phyloP scores from a whole-genome alignment of 2,329 filamentous ascomycete genomes.

The Magnaporthales sp. region DNA sequence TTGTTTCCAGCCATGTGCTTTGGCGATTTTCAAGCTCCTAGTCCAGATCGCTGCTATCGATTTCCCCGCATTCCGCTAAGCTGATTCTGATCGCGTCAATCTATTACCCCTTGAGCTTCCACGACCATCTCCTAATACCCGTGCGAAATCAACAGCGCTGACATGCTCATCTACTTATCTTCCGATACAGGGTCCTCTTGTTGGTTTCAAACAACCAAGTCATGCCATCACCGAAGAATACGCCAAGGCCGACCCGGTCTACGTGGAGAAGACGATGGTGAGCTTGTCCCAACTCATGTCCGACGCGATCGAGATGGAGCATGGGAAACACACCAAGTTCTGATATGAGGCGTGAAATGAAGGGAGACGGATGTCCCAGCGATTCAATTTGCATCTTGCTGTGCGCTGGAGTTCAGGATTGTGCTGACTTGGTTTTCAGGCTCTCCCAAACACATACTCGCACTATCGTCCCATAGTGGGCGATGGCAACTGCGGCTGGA shows the following conservation, averaged over 20 bases:
- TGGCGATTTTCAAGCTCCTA: not conserved
- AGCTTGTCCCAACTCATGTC: slow-evolving; percentile 21
- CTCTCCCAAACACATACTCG: slow-evolving; percentile 74
- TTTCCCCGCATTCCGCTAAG: slow-evolving; percentile 8
- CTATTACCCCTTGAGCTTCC: not conserved
- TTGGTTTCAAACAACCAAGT: slow-evolving; percentile 71
- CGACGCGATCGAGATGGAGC: not conserved
- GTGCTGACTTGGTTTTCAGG: slow-evolving; percentile 34
- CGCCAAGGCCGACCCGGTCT: slow-evolving; percentile 76
- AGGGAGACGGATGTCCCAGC: not conserved
- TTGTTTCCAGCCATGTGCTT: not conserved
- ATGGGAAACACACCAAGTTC: not conserved
- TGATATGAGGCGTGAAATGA: not conserved
- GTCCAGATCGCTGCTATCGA: slow-evolving; percentile 1
- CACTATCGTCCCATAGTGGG: slow-evolving; percentile 82
- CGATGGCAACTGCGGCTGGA: slow-evolving; percentile 95
- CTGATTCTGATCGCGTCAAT: slow-evolving; percentile 2
- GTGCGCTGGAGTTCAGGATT: not conserved
- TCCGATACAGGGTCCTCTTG: slow-evolving; percentile 62
- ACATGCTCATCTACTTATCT: slow-evolving; percentile 16
- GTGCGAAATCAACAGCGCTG: not conserved
- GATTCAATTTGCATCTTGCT: not conserved
- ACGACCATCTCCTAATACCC: not conserved
- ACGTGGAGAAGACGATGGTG: slow-evolving; percentile 81
- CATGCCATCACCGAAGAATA: slow-evolving; percentile 76